A percentile compares a stretch with the other conserved stretches of the same genome.
phyloP scores from a whole-genome alignment of 1,139 yeast genomes.

The Debaryomyces singareniensis region DNA sequence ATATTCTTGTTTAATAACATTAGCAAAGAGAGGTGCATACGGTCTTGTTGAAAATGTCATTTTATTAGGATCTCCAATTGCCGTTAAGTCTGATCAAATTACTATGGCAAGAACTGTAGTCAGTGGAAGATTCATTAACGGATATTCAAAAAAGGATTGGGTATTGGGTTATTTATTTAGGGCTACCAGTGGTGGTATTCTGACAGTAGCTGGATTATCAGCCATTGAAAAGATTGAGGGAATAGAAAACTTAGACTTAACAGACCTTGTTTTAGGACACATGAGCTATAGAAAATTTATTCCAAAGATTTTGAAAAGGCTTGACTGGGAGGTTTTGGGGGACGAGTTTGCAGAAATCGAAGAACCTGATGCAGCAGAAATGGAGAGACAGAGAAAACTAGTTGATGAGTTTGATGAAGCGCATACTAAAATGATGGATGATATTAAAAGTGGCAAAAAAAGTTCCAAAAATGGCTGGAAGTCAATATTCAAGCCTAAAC shows the following conservation, averaged over 20 bases:
- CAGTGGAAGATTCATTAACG: constrained; percentile 85
- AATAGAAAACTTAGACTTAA: constrained; percentile 80
- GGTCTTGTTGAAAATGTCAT: constrained; percentile 89
- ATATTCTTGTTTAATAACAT: constrained; percentile 80
- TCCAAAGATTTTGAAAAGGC: constrained; percentile 63
- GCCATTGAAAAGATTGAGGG: constrained; percentile 60
- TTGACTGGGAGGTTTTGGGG: constrained; percentile 78
- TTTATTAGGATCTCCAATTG: constrained; percentile 84
- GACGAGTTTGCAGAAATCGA: constrained; percentile 95
- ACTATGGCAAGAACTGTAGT: constrained; percentile 81
- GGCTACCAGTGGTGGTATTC: constrained; percentile 93
- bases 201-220: constrained; percentile 84
- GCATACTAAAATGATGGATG: constrained; percentile 49
- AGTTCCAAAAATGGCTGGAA: constrained; percentile 45
- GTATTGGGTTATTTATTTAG: constrained; percentile 89
- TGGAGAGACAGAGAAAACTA: constrained; percentile 74
- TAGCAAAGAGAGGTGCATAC: constrained; percentile 79
- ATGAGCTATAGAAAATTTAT: constrained; percentile 94
- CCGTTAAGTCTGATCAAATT: constrained; percentile 72
- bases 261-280: constrained; percentile 87
- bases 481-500: constrained; percentile 67
- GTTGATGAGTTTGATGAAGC: constrained; percentile 84
- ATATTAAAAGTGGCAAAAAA: constrained; percentile 21
- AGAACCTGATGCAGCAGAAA: constrained; percentile 88
- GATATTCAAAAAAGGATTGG: constrained; percentile 93